Percentiles rank a stretch among this genome's conserved stretches.
Evolutionary conservation across 1,284 basidiomycete genomes (phyloP).

Genomic region (Prillingera fragicola): DNA sequence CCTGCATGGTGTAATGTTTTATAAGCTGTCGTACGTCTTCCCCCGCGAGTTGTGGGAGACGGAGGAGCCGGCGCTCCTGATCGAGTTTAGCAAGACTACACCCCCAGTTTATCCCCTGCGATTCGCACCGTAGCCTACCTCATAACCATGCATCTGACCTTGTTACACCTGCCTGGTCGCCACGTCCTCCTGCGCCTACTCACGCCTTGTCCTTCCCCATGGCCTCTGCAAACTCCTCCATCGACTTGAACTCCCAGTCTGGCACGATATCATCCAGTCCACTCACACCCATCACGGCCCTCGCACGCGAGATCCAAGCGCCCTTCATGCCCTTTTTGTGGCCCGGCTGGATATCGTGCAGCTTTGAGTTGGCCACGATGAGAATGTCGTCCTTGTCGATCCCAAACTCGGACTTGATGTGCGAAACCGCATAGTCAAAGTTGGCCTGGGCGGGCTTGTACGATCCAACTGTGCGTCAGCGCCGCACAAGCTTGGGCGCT

Average conservation of each 20-base stretch:
- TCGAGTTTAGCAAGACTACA: constrained; percentile 9
- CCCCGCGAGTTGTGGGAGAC: background rate
- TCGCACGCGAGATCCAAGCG: constrained; percentile 32
- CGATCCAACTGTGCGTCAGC: constrained; percentile 19
- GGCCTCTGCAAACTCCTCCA: constrained; percentile 12
- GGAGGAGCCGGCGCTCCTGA: constrained; percentile 3
- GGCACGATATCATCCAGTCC: constrained; percentile 8
- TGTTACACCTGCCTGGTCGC: no score
- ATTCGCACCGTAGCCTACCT: constrained; percentile 2
- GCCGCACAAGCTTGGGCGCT: constrained; percentile 2
- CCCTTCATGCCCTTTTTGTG: constrained; percentile 29
- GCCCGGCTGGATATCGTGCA: constrained; percentile 32
- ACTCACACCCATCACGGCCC: constrained; percentile 16
- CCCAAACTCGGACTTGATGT: constrained; percentile 23
- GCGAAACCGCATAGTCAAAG: constrained; percentile 31
- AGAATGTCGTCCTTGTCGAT: constrained; percentile 27
- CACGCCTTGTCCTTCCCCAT: constrained; percentile 1
- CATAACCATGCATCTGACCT: no score
- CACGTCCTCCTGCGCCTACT: no score
- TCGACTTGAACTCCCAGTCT: constrained; percentile 14
- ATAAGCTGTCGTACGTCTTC: constrained; percentile 9
- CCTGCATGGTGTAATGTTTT: constrained; percentile 1
- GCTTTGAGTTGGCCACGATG: constrained; percentile 30
- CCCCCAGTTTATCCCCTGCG: background rate
- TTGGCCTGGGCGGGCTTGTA: constrained; percentile 36